Percentiles rank a stretch among this genome's conserved stretches.
Evolutionary conservation across 78 protist genomes (phyloP).

Genomic region (Parvularia atlantis): DNA sequence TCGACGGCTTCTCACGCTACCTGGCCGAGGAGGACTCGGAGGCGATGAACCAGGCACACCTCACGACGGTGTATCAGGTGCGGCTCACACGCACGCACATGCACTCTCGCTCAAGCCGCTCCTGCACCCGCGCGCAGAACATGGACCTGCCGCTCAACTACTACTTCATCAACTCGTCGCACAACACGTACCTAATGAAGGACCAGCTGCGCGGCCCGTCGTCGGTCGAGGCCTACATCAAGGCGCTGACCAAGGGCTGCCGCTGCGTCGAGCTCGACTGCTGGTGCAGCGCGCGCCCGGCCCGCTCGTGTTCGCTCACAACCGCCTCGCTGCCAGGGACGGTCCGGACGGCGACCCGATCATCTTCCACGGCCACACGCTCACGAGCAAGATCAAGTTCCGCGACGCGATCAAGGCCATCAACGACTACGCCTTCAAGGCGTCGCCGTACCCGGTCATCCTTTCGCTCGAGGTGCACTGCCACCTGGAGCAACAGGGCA

Average conservation of each 20-base stretch:
- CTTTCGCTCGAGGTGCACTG: conserved; percentile 68
- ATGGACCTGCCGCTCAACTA: conserved; percentile 13
- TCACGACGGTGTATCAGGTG: no score
- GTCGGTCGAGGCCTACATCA: no score
- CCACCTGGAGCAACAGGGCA: conserved; percentile 12
- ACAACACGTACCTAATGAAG: conserved; percentile 27
- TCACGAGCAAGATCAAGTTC: conserved; percentile 48
- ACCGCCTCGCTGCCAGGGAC: no score
- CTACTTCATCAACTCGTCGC: conserved; percentile 16
- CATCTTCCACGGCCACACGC: conserved; percentile 81
- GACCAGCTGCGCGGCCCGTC: no score
- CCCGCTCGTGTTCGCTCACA: no score
- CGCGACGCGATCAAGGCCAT: conserved; percentile 43
- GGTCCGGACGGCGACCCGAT: conserved; percentile 74
- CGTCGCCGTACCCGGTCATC: conserved; percentile 68
- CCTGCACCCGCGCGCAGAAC: no score
- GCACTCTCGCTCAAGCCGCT: no score
- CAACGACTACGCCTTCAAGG: conserved; percentile 36
- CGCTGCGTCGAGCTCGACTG: conserved; percentile 75
- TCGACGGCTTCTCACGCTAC: no score
- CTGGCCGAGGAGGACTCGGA: no score
- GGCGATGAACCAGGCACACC: no score
- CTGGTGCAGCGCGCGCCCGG: no score
- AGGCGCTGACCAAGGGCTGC: conserved; percentile 48
- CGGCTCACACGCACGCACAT: no score